Evolutionary conservation across 1,139 yeast genomes (phyloP).

Genomic region (Hemisphaericaspora xylanilytica): DNA sequence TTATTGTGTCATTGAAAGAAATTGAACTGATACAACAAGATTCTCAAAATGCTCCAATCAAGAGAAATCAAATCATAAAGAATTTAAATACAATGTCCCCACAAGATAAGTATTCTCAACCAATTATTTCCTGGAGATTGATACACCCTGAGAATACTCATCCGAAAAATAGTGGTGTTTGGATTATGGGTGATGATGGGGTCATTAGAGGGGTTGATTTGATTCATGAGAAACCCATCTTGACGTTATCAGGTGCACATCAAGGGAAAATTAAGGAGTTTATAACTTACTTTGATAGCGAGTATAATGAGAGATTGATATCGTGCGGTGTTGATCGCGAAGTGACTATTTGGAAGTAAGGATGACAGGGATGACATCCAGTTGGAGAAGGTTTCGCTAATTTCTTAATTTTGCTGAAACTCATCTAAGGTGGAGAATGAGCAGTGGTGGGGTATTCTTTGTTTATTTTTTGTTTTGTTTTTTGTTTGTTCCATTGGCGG

Average conservation of each 20-base stretch:
- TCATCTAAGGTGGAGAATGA: too few species aligned
- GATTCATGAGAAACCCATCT: conserved; percentile 22
- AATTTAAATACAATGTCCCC: conserved; percentile 63
- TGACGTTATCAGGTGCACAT: conserved; percentile 25
- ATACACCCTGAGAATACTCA: conserved; percentile 15
- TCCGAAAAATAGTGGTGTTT: conserved; percentile 44
- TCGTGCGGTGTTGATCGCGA: conserved; percentile 49
- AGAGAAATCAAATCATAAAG: conserved; percentile 48
- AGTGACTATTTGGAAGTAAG: conserved; percentile 20
- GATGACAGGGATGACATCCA: background rate
- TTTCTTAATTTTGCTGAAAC: too few species aligned
- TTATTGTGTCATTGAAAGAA: conserved; percentile 47
- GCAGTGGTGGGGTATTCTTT: too few species aligned
- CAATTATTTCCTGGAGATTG: conserved; percentile 43
- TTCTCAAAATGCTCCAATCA: conserved; percentile 15
- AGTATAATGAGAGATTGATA: conserved; percentile 35
- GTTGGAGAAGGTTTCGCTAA: too few species aligned
- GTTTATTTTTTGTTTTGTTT: too few species aligned
- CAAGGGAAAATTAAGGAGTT: conserved; percentile 52
- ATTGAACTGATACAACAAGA: conserved; percentile 10
- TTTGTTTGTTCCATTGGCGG: too few species aligned
- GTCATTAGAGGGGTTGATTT: conserved; percentile 56
- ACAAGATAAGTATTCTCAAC: conserved; percentile 67
- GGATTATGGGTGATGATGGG: conserved; percentile 76
- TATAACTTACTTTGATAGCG: conserved; percentile 22